These are phyloP conservation scores for Fusarium musae DNA, from an alignment of 2,329 filamentous ascomycete species.

Conservation along the genomic window DNA sequence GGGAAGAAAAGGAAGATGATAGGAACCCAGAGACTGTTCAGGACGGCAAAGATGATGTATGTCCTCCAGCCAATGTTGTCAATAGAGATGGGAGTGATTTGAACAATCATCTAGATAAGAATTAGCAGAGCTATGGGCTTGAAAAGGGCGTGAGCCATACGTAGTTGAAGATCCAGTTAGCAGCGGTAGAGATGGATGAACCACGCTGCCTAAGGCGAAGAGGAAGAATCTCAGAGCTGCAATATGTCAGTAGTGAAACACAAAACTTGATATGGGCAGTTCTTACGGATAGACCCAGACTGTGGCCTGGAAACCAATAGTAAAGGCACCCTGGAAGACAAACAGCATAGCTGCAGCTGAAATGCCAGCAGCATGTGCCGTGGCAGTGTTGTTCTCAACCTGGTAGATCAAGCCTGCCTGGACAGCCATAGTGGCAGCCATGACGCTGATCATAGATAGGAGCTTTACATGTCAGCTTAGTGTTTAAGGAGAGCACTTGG, in stretches of 20 bases:
- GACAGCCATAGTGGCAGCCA: constrained; percentile 55
- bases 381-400: constrained; percentile 49
- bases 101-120: constrained; percentile 14
- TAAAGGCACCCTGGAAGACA: constrained; percentile 54
- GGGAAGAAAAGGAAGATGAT: constrained; percentile 58
- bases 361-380: constrained; percentile 49
- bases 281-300: constrained; percentile 49
- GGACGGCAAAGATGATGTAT: constrained; percentile 62
- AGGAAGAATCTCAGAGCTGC: constrained; percentile 48
- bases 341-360: constrained; percentile 56
- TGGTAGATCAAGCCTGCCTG: constrained; percentile 55
- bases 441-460: constrained; percentile 54
- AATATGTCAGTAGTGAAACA: background rate
- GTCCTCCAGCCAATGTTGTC: constrained; percentile 60
- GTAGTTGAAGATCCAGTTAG: constrained; percentile 51
- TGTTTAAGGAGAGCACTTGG: rapidly evolving
- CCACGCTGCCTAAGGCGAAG: constrained; percentile 47
- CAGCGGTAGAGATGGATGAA: constrained; percentile 48
- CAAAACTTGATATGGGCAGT: rapidly evolving
- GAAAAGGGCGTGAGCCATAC: constrained; percentile 25
- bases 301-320: constrained; percentile 52
- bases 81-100: constrained; percentile 38
- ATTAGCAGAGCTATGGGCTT: background rate
- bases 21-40: constrained; percentile 42
- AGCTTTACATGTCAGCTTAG: constrained; percentile 27